Percentiles rank a stretch among this genome's conserved stretches.
Conservation (phyloP, 805 yeast genomes). For the Zygotorulaspora danielsina region DNA sequence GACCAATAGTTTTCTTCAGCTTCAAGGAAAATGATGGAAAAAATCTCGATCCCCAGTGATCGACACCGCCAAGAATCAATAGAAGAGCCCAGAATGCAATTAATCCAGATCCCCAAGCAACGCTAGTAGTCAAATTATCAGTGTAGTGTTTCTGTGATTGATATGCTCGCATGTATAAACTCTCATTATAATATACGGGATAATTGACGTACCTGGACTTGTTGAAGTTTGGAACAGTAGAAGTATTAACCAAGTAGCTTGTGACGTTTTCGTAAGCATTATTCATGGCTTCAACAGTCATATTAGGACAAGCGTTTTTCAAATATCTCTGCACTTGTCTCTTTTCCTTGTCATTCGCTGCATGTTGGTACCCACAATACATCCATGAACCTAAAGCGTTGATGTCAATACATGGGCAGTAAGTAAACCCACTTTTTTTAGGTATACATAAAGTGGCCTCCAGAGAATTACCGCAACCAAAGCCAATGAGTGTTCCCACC, state of each 20-base stretch:
- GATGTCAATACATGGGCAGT: constrained; percentile 28
- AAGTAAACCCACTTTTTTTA: background rate
- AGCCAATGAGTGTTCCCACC: background rate
- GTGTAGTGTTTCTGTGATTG: constrained; percentile 31
- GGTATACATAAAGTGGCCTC: constrained; percentile 1
- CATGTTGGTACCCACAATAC: constrained; percentile 28
- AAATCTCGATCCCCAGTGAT: constrained; percentile 40
- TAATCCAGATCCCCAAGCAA: constrained; percentile 44
- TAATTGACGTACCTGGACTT: constrained; percentile 30
- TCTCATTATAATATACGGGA: constrained; percentile 37
- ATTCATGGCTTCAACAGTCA: constrained; percentile 37
- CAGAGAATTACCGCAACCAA: constrained; percentile 1
- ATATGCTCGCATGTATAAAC: constrained; percentile 26
- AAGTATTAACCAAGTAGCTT: constrained; percentile 37
- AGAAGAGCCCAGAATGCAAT: constrained; percentile 49
- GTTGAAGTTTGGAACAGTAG: constrained; percentile 36
- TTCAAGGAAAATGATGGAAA: constrained; percentile 37
- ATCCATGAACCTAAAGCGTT: constrained; percentile 33
- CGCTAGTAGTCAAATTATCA: constrained; percentile 36
- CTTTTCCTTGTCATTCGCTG: constrained; percentile 10
- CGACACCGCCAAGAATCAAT: constrained; percentile 39
- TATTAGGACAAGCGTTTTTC: constrained; percentile 30
- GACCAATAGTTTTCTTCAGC: constrained; percentile 30
- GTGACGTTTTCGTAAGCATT: constrained; percentile 45
- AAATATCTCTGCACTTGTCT: constrained; percentile 22